A percentile compares a stretch with the other conserved stretches of the same genome.
These are phyloP conservation scores for Halophytophthora batemanensis DNA, from an alignment of 352 stramenopile species.

Conservation along the genomic window DNA sequence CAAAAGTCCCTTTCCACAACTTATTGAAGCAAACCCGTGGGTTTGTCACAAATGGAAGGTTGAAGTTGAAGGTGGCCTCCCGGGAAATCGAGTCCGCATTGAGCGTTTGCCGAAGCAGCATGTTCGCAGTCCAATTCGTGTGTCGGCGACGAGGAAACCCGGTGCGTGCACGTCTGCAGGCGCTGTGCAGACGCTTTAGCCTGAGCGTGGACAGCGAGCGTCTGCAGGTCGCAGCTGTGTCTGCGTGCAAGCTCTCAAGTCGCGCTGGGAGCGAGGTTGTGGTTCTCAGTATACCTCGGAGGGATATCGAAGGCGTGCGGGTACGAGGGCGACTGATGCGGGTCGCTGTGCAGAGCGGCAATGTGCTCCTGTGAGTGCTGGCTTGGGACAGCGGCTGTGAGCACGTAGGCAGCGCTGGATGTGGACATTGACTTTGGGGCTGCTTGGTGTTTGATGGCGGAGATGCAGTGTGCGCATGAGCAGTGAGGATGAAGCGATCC, in stretches of 20 bases:
- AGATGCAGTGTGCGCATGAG: conserved; percentile 27
- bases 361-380: conserved; percentile 28
- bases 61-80: conserved; percentile 16
- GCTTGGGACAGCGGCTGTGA: no score
- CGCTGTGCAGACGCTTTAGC: conserved; percentile 22
- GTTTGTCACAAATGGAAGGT: conserved; percentile 1
- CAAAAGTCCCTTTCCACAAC: neutral
- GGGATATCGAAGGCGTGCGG: conserved; percentile 25
- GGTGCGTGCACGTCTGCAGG: conserved; percentile 20
- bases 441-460: no score
- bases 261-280: neutral
- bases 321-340: conserved; percentile 35
- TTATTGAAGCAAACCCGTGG: neutral
- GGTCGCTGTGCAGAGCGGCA: conserved; percentile 10
- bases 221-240: conserved; percentile 20
- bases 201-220: conserved; percentile 17
- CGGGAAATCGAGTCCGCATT: neutral
- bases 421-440: neutral
- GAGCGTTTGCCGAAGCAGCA: conserved; percentile 1
- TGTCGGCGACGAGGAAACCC: conserved; percentile 3
- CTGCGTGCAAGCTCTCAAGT: neutral
- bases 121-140: conserved; percentile 41
- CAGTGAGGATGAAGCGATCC: conserved; percentile 20
- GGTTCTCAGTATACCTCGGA: conserved; percentile 16
- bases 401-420: no score